Base-by-base conservation (phyloP, 2,329 filamentous ascomycete species). In the Fusarium hostae region DNA sequence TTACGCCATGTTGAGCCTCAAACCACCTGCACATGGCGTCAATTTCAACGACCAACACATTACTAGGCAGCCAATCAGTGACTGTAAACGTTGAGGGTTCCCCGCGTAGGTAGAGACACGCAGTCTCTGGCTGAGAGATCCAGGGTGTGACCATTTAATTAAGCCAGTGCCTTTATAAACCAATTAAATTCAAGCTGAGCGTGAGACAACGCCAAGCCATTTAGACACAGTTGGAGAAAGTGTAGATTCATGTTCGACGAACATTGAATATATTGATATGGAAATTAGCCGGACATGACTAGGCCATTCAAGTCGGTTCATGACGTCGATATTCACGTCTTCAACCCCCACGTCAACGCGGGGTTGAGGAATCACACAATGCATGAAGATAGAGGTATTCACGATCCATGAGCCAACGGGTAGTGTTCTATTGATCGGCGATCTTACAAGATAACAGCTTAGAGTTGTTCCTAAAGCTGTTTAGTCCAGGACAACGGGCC, bases 1-100 rank as follows among this genome's bases (percentile, higher is more conserved):
- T 60, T 47, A 52, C 55, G 52, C 57, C 63, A 65, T 57, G 45
- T 62, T 71, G 68, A 71, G 68, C 57, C 68, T 71, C 68, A 68
- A 56, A 50, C 39, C 30, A 39, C 30, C 40, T 52, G 32, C 47
- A 59, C 37, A 54, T 55, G 63, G 45, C 56, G 52, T 70, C 57
- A 54, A 51, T 39, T 32, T 28, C 44, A 43, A 59, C 39, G 22
- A 43, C 52, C 50, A 70, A 47, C 55, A 54, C 20, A 34, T 35
- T 28, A 18, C 26, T 32, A 63, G 44, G 50, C 57, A 62, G 30
- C 66, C 63, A 68, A 68, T 68, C 63, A 57, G 15, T 41, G 47
- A 32, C 39, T 66, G 26, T 30, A 32, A 44, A 43, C 30, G 26
- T 26, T 35, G 11, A 45, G n/a, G 43, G 34, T 26, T 48, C 43